Evolutionary conservation across 352 stramenopile species (phyloP).

Genomic region (Thraustotheca clavata): DNA sequence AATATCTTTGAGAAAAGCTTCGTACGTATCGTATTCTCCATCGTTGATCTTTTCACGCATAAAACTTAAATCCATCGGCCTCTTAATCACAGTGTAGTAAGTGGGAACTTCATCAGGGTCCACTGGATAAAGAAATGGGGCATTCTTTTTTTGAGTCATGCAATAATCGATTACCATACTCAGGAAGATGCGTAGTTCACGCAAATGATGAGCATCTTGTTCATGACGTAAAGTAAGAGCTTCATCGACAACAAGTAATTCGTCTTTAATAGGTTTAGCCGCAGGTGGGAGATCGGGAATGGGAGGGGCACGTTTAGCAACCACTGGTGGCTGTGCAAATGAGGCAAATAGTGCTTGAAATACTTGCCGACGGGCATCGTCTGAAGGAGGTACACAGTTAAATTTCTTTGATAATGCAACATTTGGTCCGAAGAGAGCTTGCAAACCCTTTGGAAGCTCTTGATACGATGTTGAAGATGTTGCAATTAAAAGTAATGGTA

Average conservation of each 20-base stretch:
- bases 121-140: constrained; percentile 62
- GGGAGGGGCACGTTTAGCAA: background rate
- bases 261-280: constrained; percentile 18
- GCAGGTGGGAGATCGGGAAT: constrained; percentile 10
- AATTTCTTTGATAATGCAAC: too few species aligned
- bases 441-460: constrained; percentile 38
- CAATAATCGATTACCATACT: constrained; percentile 78
- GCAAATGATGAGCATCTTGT: constrained; percentile 71
- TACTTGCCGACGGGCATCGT: constrained; percentile 31
- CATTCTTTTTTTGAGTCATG: constrained; percentile 52
- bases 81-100: constrained; percentile 84
- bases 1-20: constrained; percentile 83
- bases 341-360: constrained; percentile 55
- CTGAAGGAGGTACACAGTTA: constrained; percentile 30
- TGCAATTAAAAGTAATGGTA: constrained; percentile 73
- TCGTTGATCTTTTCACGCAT: constrained; percentile 88
- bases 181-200: constrained; percentile 84
- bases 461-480: constrained; percentile 36
- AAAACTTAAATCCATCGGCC: constrained; percentile 80
- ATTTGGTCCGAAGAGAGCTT: constrained; percentile 38
- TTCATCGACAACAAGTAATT: constrained; percentile 39
- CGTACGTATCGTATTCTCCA: constrained; percentile 81
- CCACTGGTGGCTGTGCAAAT: constrained; percentile 41
- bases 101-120: constrained; percentile 71
- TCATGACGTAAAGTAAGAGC: constrained; percentile 39